phyloP scores from a whole-genome alignment of 2,329 filamentous ascomycete genomes.

The Thermoascus crustaceus region DNA sequence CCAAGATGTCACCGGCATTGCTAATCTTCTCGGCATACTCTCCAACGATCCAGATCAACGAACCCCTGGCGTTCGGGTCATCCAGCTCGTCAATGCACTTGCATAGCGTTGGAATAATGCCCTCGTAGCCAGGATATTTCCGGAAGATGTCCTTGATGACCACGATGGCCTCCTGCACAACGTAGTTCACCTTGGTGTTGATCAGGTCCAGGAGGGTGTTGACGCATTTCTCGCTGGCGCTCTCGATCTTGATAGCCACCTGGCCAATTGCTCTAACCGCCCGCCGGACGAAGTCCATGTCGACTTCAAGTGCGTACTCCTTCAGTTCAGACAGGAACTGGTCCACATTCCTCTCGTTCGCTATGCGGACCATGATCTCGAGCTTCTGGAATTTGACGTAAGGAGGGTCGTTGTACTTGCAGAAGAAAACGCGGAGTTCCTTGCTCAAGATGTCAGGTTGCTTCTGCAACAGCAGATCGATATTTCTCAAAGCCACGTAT shows the following conservation, averaged over 20 bases:
- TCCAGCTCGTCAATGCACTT: constrained; percentile 95
- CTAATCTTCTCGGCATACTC: constrained; percentile 99
- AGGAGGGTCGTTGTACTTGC: constrained; percentile 98
- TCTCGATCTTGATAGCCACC: constrained; percentile 97
- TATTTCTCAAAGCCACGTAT: constrained; percentile 93
- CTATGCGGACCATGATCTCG: constrained; percentile 98
- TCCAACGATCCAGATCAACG: constrained; percentile 96
- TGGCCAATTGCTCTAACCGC: constrained; percentile 95
- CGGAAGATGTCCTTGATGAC: constrained; percentile 98
- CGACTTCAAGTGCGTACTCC: constrained; percentile 94
- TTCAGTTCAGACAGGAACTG: constrained; percentile 90
- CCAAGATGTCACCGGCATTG: constrained; percentile 92
- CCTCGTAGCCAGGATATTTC: constrained; percentile 96
- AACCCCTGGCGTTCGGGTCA: constrained; percentile 81
- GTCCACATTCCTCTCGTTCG: constrained; percentile 93
- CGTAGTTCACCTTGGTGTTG: constrained; percentile 96
- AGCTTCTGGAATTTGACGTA: constrained; percentile 97
- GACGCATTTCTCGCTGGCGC: constrained; percentile 89
- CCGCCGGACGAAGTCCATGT: constrained; percentile 96
- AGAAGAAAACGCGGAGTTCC: constrained; percentile 96
- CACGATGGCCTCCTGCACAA: constrained; percentile 96
- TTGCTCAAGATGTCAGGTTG: constrained; percentile 96
- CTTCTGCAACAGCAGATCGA: constrained; percentile 89
- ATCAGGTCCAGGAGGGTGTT: constrained; percentile 90
- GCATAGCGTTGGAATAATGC: constrained; percentile 92